Conservation (phyloP, 176 grass and related monocot genomes). For the Triticum dicoccoides region DNA sequence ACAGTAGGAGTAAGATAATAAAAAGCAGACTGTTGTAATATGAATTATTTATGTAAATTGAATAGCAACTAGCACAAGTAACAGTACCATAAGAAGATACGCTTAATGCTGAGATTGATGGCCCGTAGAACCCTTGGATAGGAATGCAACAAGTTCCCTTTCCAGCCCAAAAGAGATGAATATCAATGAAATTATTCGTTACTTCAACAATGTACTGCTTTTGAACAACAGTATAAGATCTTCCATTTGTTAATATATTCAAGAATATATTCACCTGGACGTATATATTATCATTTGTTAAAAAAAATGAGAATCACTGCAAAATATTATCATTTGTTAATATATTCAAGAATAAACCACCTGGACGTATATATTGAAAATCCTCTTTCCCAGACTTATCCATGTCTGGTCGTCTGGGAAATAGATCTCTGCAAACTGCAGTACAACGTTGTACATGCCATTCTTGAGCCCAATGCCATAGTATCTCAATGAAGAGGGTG, state of each 20-base stretch:
- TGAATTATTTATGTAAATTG: background rate
- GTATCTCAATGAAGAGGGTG: no score
- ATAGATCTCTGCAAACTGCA: conserved; percentile 51
- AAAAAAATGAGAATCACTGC: background rate
- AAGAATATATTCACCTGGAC: no score
- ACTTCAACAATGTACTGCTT: conserved; percentile 22
- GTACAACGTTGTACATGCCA: conserved; percentile 32
- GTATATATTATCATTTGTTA: background rate
- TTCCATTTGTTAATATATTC: conserved; percentile 9
- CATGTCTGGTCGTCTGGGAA: no score
- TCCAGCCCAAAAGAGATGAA: no score
- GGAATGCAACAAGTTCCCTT: no score
- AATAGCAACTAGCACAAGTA: background rate
- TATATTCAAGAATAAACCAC: background rate
- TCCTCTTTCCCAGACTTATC: no score
- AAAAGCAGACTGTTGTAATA: background rate
- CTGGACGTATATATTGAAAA: no score
- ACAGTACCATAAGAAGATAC: conserved; percentile 7
- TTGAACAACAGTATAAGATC: conserved; percentile 30
- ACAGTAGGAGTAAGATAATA: background rate
- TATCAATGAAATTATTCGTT: no score
- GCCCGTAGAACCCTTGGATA: no score
- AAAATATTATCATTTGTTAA: background rate
- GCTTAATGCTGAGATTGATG: background rate
- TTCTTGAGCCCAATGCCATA: no score